Conservation (phyloP, 306 rosid species). For the Lablab purpureus region DNA sequence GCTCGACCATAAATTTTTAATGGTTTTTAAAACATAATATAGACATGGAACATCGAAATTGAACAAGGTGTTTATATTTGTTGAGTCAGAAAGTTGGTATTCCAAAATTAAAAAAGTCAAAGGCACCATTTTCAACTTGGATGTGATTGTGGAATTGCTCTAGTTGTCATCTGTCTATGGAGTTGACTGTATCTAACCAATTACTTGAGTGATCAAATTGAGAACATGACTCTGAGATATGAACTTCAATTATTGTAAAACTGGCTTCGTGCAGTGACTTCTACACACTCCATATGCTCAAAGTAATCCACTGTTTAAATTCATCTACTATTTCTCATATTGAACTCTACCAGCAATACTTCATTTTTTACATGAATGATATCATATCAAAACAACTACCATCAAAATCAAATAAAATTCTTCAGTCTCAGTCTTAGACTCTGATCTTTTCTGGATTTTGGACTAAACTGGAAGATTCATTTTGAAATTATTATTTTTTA, state of each 20-base stretch:
- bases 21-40: background rate
- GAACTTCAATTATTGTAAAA: slow-evolving; percentile 21
- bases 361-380: slow-evolving; percentile 6
- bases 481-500: too few relatives aligned
- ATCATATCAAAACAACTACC: background rate
- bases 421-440: background rate
- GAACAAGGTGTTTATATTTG: slow-evolving; percentile 38
- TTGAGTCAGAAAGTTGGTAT: slow-evolving; percentile 49
- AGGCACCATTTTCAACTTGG: slow-evolving; percentile 42
- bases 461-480: background rate
- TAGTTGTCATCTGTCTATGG: slow-evolving; percentile 45
- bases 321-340: background rate
- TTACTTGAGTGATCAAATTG: slow-evolving; percentile 1
- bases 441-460: background rate
- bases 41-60: slow-evolving; percentile 26
- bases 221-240: slow-evolving; percentile 10
- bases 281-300: background rate
- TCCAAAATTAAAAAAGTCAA: slow-evolving; percentile 46
- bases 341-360: background rate
- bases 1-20: background rate
- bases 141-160: slow-evolving; percentile 22
- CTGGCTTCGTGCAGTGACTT: background rate
- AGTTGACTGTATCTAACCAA: slow-evolving; percentile 38
- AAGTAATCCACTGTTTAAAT: slow-evolving; percentile 3
- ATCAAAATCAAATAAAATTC: background rate